A percentile compares a stretch with the other conserved stretches of the same genome.
Conservation (phyloP, 768 basidiomycete species). For the Xerocomellus intermedius region DNA sequence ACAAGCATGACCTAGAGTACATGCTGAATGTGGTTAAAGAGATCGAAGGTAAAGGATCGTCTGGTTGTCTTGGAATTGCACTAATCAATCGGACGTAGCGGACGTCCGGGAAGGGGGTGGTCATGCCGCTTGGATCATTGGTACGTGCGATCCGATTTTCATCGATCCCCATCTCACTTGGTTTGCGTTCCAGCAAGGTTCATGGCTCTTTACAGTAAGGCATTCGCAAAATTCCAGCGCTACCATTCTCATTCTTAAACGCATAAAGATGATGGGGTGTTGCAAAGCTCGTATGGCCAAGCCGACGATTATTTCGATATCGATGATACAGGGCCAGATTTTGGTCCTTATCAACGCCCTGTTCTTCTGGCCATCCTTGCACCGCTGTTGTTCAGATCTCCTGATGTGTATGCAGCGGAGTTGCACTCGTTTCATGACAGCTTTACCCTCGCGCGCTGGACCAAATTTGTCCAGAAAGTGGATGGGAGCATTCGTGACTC, state of each 20-base stretch:
- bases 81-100: conserved; percentile 3
- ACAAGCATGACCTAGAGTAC: conserved; percentile 18
- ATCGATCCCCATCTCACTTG: conserved; percentile 1
- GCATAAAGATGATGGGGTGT: conserved; percentile 24
- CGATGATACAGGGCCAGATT: conserved; percentile 12
- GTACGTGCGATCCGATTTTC: conserved; percentile 4
- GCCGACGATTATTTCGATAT: conserved; percentile 33
- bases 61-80: not conserved
- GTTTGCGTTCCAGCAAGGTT: conserved; percentile 21
- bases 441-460: conserved; percentile 29
- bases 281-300: conserved; percentile 32
- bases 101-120: conserved; percentile 7
- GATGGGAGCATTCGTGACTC: conserved; percentile 34
- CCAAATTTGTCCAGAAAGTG: conserved; percentile 29
- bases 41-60: conserved; percentile 18
- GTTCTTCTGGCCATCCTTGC: conserved; percentile 17
- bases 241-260: not conserved
- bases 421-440: conserved; percentile 27
- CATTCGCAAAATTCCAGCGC: not conserved
- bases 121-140: conserved; percentile 27
- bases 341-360: conserved; percentile 21
- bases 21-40: conserved; percentile 32
- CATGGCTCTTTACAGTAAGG: conserved; percentile 31
- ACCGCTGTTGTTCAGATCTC: conserved; percentile 25
- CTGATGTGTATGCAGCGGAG: conserved; percentile 30